Percentiles rank a stretch among this genome's conserved stretches.
Conservation (phyloP, 768 basidiomycete species). For the Boletales sp. region DNA sequence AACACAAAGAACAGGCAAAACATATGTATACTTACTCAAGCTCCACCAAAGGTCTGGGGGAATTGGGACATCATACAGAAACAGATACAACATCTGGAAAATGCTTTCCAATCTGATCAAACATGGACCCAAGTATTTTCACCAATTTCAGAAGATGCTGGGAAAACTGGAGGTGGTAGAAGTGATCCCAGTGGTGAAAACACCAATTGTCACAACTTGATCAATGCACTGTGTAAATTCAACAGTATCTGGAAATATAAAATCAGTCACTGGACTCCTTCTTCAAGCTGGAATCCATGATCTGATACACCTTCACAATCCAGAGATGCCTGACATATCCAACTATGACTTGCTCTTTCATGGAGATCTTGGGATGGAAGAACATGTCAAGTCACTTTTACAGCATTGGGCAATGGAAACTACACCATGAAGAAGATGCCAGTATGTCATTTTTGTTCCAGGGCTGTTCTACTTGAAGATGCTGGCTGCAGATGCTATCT, state of each 20-base stretch:
- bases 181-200: not conserved
- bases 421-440: constrained; percentile 23
- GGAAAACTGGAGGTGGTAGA: not conserved
- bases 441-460: constrained; percentile 31
- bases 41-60: too few relatives aligned
- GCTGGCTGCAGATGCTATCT: constrained; percentile 24
- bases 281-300: not conserved
- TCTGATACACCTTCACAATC: not conserved
- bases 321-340: not conserved
- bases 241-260: constrained; percentile 1
- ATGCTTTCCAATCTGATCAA: not conserved
- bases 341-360: not conserved
- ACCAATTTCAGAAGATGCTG: not conserved
- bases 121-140: not conserved
- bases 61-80: too few relatives aligned
- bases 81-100: not conserved
- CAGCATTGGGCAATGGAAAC: not conserved
- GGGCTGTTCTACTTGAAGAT: constrained; percentile 37
- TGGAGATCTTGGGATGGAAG: not conserved
- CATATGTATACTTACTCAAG: too few relatives aligned
- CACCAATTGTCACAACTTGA: not conserved
- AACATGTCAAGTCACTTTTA: not conserved
- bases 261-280: not conserved
- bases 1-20: not conserved
- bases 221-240: not conserved